These are phyloP conservation scores for Alternaria conjuncta DNA, from an alignment of 2,329 filamentous ascomycete genomes.

Conservation along the genomic window DNA sequence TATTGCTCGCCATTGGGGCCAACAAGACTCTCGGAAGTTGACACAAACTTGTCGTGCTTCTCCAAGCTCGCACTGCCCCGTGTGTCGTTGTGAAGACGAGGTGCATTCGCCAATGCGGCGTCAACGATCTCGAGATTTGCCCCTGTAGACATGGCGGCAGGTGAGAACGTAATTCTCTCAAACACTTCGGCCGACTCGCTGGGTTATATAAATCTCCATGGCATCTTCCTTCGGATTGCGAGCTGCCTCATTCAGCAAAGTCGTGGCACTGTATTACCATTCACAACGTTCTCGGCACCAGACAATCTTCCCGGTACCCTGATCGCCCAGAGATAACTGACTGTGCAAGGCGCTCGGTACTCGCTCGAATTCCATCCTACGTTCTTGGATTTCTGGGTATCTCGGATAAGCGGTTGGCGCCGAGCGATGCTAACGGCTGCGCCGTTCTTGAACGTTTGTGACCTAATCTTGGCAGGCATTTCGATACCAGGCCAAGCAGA, in stretches of 20 bases:
- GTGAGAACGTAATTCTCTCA: neutral
- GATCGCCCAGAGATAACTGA: conserved; percentile 16
- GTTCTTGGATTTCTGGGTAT: neutral
- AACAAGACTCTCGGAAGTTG: conserved; percentile 14
- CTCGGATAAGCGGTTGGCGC: conserved; percentile 20
- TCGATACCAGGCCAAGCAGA: conserved; percentile 10
- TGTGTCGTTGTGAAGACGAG: conserved; percentile 9
- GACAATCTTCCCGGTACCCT: neutral
- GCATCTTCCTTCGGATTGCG: neutral
- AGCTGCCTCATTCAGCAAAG: conserved; percentile 28
- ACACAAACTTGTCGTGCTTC: conserved; percentile 12
- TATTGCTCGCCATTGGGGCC: conserved; percentile 34
- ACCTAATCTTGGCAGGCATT: conserved; percentile 7
- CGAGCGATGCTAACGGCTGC: conserved; percentile 17
- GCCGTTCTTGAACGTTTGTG: neutral
- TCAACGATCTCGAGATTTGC: conserved; percentile 26
- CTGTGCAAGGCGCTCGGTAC: neutral
- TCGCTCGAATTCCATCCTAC: conserved; percentile 1
- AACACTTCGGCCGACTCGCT: neutral
- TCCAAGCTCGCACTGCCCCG: conserved; percentile 10
- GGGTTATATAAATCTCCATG: conserved; percentile 6
- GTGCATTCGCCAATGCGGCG: conserved; percentile 17
- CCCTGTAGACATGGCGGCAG: conserved; percentile 23
- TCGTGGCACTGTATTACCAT: conserved; percentile 1
- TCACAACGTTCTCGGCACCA: conserved; percentile 17